Base-by-base conservation (phyloP, 164 flowering plant genomes). In the Dillenia turbinata region DNA sequence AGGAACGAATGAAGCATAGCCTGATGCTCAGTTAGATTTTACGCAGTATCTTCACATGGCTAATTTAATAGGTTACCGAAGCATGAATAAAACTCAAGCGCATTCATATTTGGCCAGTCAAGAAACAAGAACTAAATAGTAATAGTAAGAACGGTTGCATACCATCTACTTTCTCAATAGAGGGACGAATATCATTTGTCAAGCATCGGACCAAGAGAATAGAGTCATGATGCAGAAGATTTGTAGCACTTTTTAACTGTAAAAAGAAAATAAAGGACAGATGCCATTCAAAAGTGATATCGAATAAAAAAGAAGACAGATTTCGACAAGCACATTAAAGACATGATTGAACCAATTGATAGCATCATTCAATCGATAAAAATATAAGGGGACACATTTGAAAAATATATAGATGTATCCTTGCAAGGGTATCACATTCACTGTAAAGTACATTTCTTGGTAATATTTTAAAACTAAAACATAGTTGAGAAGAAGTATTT, bases 211-310 rank as follows among this genome's bases (percentile, higher is more conserved):
- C 71, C 45, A 73, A 58, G 26, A 66, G 44, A 3, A 72, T 75
- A 56, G 68, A 75, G 47, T 84, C 86, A 46, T 64, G 66, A 44
- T 64, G 64, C 19, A 79, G 56, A 53, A 81, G 56, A 26, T 44
- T 77, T 1, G 78, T 47, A 66, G 73, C 75, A 61, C 63, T 75
- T 40, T 70, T 63, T 52, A 88, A 9, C 94, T 87, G 87, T 9
- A 66, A 55, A 65, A 66, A 12, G 22, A 22, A 69, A 66, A 44
- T 12, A 9, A 60, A 11, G 5, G 44, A 45, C 7, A 8, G 3
- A 46, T 22, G 26, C 54, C 66, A 62, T 33, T 47, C 40, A 3
- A 45, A 58, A 10, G 47, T 13, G 9, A 9, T 12, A 10, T 19
- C 12, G 47, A 14, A 12, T 63, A 15, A 47, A n/a, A 22, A 26